Evolutionary conservation across 805 yeast species (phyloP).

Genomic region (Ascoidea tarda): DNA sequence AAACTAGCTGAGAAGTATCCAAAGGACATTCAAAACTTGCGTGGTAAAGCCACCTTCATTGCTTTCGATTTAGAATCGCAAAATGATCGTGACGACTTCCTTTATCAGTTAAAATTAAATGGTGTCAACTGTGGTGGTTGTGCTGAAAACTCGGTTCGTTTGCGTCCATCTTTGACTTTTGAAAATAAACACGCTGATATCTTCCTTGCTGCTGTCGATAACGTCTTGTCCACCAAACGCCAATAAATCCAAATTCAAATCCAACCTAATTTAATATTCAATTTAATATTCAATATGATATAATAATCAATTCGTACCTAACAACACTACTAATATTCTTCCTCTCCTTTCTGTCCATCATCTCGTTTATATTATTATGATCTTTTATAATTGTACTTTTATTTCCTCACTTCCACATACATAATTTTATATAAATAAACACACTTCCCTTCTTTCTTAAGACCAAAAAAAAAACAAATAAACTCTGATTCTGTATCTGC

Average conservation of each 20-base stretch:
- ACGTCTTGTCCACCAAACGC: constrained; percentile 17
- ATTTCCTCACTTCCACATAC: too few species aligned
- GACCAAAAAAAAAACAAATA: too few species aligned
- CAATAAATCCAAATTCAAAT: neutral
- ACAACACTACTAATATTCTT: too few species aligned
- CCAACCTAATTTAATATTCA: too few species aligned
- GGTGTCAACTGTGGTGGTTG: constrained; percentile 63
- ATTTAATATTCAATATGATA: too few species aligned
- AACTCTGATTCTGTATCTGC: too few species aligned
- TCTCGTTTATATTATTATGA: too few species aligned
- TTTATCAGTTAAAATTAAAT: constrained; percentile 28
- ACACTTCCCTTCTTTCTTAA: too few species aligned
- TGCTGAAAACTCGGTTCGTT: constrained; percentile 41
- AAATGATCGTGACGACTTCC: constrained; percentile 30
- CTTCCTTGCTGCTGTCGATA: constrained; percentile 26
- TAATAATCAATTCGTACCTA: too few species aligned
- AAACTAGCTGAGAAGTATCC: constrained; percentile 24
- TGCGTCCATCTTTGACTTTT: constrained; percentile 53
- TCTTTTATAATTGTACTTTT: too few species aligned
- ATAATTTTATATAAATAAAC: too few species aligned
- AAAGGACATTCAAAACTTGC: constrained; percentile 28
- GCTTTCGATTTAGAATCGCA: constrained; percentile 43
- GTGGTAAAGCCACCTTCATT: constrained; percentile 58
- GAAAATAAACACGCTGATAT: constrained; percentile 49
- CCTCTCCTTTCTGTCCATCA: too few species aligned